These are phyloP conservation scores for Phalaenopsis aphrodite DNA, from an alignment of 106 monocot species.

Conservation along the genomic window DNA sequence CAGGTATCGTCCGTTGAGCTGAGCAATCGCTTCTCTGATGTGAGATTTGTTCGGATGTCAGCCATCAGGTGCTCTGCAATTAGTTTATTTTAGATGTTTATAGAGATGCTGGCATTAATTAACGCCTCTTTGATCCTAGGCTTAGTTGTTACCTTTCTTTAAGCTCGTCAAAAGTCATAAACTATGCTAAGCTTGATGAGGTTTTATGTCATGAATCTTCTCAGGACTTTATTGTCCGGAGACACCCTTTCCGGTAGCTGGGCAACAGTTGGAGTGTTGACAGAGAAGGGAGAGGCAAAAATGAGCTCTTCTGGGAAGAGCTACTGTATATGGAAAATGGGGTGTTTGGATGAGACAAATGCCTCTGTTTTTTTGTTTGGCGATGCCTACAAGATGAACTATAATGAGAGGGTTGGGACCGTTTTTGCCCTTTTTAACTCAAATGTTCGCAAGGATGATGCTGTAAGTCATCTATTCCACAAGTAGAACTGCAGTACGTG, in stretches of 20 bases:
- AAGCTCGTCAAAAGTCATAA: neutral
- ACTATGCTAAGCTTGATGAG: neutral
- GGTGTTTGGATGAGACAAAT: slow-evolving; percentile 57
- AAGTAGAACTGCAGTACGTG: neutral
- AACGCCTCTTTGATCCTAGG: slow-evolving; percentile 17
- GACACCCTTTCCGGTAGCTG: slow-evolving; percentile 77
- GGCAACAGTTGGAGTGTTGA: slow-evolving; percentile 82
- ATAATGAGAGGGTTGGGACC: slow-evolving; percentile 43
- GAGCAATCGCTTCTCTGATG: slow-evolving; percentile 63
- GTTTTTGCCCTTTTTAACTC: slow-evolving; percentile 79
- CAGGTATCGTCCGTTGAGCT: slow-evolving; percentile 43
- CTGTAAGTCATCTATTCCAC: slow-evolving; percentile 18
- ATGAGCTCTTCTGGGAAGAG: slow-evolving; percentile 63
- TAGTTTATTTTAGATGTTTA: too few relatives aligned
- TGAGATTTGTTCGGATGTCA: slow-evolving; percentile 67
- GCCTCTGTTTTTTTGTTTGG: slow-evolving; percentile 85
- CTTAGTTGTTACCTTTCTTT: neutral
- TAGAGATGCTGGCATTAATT: neutral
- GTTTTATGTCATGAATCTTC: slow-evolving; percentile 1
- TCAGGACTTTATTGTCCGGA: slow-evolving; percentile 53
- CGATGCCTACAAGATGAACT: slow-evolving; percentile 56
- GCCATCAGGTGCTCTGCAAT: slow-evolving; percentile 40
- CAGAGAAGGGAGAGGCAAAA: slow-evolving; percentile 55
- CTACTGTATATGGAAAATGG: slow-evolving; percentile 75
- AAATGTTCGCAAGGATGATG: slow-evolving; percentile 43